Conservation (phyloP, 2,329 filamentous ascomycete species). For the Alternaria consortialis region DNA sequence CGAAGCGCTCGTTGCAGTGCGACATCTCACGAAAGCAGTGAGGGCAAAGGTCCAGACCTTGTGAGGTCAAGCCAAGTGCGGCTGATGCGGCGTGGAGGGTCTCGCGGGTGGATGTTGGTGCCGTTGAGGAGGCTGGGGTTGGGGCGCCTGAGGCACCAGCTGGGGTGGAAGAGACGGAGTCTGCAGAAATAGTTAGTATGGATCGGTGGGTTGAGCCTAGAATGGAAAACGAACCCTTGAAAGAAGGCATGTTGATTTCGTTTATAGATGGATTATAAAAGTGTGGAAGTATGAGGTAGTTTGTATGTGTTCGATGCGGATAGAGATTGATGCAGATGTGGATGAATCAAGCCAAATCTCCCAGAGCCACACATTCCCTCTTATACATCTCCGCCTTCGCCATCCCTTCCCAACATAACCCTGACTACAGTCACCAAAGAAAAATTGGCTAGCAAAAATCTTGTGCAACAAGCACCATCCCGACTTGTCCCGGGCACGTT, state of each 20-base stretch:
- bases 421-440: conserved; percentile 12
- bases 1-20: conserved; percentile 38
- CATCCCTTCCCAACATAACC: conserved; percentile 20
- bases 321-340: neutral
- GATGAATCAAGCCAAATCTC: neutral
- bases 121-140: conserved; percentile 25
- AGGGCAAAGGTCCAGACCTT: conserved; percentile 38
- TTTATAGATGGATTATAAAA: neutral
- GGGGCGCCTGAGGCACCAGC: conserved; percentile 31
- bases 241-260: conserved; percentile 28
- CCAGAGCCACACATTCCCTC: neutral
- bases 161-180: conserved; percentile 38
- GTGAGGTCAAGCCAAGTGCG: conserved; percentile 25
- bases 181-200: conserved; percentile 16
- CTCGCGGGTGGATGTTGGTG: conserved; percentile 30
- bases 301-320: neutral
- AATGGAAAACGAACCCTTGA: conserved; percentile 23
- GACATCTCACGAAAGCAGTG: conserved; percentile 40
- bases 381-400: conserved; percentile 23
- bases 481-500: conserved; percentile 29
- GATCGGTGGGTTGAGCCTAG: neutral
- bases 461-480: conserved; percentile 19
- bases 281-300: neutral
- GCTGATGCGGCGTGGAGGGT: conserved; percentile 34
- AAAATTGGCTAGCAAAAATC: conserved; percentile 27